phyloP scores from a whole-genome alignment of 1,139 yeast genomes.

The Kodamaea arcana region DNA sequence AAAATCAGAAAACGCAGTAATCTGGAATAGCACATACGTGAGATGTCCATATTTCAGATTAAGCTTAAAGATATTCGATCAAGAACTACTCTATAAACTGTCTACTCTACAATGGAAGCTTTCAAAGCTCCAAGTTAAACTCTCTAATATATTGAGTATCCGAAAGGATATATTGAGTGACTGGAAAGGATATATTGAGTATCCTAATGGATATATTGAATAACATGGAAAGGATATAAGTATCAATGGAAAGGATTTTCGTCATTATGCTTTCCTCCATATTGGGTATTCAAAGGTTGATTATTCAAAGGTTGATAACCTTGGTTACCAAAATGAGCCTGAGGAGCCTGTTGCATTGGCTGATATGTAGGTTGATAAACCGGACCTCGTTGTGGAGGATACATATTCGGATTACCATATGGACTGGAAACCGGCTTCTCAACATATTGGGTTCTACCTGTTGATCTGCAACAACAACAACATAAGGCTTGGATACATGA shows the following conservation, averaged over 20 bases:
- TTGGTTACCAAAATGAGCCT: slow-evolving; percentile 14
- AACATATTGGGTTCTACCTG: slow-evolving; percentile 14
- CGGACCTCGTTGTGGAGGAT: slow-evolving; percentile 26
- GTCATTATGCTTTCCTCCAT: slow-evolving; percentile 8
- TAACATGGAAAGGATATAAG: too few relatives aligned
- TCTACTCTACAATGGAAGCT: too few relatives aligned
- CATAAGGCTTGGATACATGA: slow-evolving; percentile 43
- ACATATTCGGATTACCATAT: slow-evolving; percentile 38
- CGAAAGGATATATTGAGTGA: too few relatives aligned
- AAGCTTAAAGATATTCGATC: too few relatives aligned
- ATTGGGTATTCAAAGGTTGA: slow-evolving; percentile 10
- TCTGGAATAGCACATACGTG: too few relatives aligned
- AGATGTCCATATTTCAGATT: too few relatives aligned
- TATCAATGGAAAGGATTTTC: slow-evolving; percentile 16
- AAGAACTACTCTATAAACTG: too few relatives aligned
- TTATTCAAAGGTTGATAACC: slow-evolving; percentile 15
- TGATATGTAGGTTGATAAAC: slow-evolving; percentile 12
- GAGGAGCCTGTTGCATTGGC: slow-evolving; percentile 12
- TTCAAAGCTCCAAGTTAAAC: too few relatives aligned
- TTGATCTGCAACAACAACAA: slow-evolving; percentile 42
- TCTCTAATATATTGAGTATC: too few relatives aligned
- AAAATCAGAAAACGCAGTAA: too few relatives aligned
- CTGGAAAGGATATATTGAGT: too few relatives aligned
- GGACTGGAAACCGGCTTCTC: slow-evolving; percentile 16
- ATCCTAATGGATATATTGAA: too few relatives aligned